Base-by-base conservation (phyloP, 2,329 filamentous ascomycete genomes). In the Ophiocordyceps camponoti-floridani region DNA sequence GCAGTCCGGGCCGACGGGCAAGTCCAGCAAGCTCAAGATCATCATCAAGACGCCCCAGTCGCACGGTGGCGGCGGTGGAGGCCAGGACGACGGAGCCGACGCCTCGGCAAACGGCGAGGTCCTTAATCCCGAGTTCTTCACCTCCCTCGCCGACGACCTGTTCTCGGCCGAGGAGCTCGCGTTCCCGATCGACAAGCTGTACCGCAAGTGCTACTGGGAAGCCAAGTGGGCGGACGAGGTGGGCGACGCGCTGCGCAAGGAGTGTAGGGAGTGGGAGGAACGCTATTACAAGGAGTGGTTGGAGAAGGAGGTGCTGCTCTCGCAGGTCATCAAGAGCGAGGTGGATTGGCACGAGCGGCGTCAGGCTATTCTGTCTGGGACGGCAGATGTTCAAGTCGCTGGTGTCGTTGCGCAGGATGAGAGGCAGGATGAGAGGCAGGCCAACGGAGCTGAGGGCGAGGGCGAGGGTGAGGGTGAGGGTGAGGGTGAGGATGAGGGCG, bases 271-370 rank as follows among this genome's bases (percentile, higher is more conserved):
- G 40, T 72, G 82, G 59, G 82, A 89, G 58, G 73, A 74, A 33
- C 54, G 69, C 12, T 79, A 82, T 59, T 75, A 75, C 57, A 70
- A 77, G 49, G 82, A 86, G 56, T 91, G 84, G 84, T 65, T 77
- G 13, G 77, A 84, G 61, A 89, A 89, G 61, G 84, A 91, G 61
- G 70, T 84, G 28, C 61, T 89, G 16, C 61, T 91, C n/a, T 75
- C 84, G 46, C 84, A 86, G 55, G 71, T 82, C 30, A 70, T 85
- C 52, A 62, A 71, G 53, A 70, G 67, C 53, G 84, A 89, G 58
- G 68, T 75, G 31, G 76, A 79, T 57, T 78, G 79, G 64, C 74
- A 78, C 52, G 65, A 70, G 46, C 67, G 76, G 44, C 69, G 75
- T 38, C 63, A 70, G 52, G 67, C 68, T 4, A 72, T 79, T 5